Conservation (phyloP, 768 basidiomycete species). For the Coprinellus aureogranulatus region DNA sequence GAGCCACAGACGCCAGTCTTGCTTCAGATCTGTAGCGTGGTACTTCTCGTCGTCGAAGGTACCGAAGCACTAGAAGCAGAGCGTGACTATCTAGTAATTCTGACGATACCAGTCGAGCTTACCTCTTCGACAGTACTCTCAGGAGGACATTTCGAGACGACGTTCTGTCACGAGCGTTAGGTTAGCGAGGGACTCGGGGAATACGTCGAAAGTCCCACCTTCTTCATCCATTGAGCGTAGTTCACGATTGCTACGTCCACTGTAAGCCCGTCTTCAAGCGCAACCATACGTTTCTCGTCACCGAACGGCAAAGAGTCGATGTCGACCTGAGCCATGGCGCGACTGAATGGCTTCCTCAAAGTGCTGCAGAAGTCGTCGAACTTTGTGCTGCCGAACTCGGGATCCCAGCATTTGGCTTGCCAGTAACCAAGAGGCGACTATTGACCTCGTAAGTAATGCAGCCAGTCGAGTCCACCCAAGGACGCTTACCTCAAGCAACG, state of each 20-base stretch:
- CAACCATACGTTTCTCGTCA: constrained; percentile 46
- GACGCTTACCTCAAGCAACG: constrained; percentile 65
- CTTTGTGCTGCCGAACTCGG: constrained; percentile 52
- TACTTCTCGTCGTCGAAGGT: constrained; percentile 71
- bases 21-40: constrained; percentile 55
- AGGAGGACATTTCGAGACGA: constrained; percentile 9
- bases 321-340: constrained; percentile 12
- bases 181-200: no score
- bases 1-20: constrained; percentile 83
- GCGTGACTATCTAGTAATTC: not conserved
- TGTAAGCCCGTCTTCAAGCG: constrained; percentile 42
- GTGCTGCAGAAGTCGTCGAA: constrained; percentile 71
- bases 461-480: no score
- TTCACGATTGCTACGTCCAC: constrained; percentile 64
- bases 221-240: constrained; percentile 75
- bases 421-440: constrained; percentile 66
- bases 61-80: constrained; percentile 75
- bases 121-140: constrained; percentile 5
- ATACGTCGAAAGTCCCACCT: constrained; percentile 22
- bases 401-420: constrained; percentile 90
- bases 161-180: not conserved
- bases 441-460: constrained; percentile 24
- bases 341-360: constrained; percentile 45
- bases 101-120: not conserved
- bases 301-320: constrained; percentile 45